Evolutionary conservation across 306 rosid species (phyloP), one percentile per base, ranked within the genome.

Genomic region (Glycine soja): DNA sequence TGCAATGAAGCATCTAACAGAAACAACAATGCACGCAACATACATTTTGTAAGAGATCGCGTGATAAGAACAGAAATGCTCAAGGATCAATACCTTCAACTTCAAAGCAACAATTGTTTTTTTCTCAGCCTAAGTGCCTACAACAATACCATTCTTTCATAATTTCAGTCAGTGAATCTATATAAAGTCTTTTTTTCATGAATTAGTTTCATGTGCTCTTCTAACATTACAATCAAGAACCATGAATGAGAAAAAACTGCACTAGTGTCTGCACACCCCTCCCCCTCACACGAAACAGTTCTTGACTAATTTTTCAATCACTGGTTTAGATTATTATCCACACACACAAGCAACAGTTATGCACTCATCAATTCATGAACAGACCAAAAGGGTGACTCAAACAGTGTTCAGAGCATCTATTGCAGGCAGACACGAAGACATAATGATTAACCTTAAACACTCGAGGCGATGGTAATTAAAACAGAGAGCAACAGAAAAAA

Each of bases 71-170:
- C 1, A 77, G n/a, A 50, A 40, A 38, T 2, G 36, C 36, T 42
- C 71, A 45, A 74, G 58, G 76, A 24, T 68, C 52, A 56, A 79
- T 42, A n/a, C 10, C 59, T 59, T 82, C 50, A 70, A 76, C 40
- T 69, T 72, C 77, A 51, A 72, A 61, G 36, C 65, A 77, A 66
- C 57, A 61, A 64, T 62, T 24, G n/a, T 24, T 24, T 24, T 24
- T 10, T 78, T 13, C 14, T 19, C 45, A 58, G 46, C 48, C 34
- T 3, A 62, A 30, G 51, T 65, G 47, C 59, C 9, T 38, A 70
- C 30, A 24, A 66, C 6, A 57, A 16, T 46, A 42, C 16, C 6
- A 51, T 57, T 38, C 18, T 18, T 57, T 64, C 19, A 64, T 3
- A 64, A 14, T n/a, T 38, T 14, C 2, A 34, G 18, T 50, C 80